phyloP scores from a whole-genome alignment of 176 grass and related monocot genomes.

The Triticum aestivum region IWGSC_CS_RefSeq_v2.1 NC_057804.1:415731871-415732370 shows the following conservation, averaged over 20 bases:
- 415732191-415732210: neutral
- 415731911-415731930: too few relatives aligned
- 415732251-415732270: neutral
- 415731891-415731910: neutral
- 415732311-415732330: neutral
- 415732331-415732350: neutral
- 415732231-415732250: neutral
- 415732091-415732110: neutral
- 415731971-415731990: too few relatives aligned
- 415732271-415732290: neutral
- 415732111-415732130: conserved; percentile 23
- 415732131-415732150: neutral
- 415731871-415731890: neutral
- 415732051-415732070: neutral
- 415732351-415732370: neutral
- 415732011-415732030: neutral
- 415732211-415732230: neutral
- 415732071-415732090: neutral
- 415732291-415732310: neutral
- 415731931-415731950: too few relatives aligned
- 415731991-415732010: neutral
- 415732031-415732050: neutral
- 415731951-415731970: too few relatives aligned
- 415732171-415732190: neutral
- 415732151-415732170: neutral